Evolutionary conservation across 2,329 filamentous ascomycete genomes (phyloP).

Genomic region (Xylaria sp.): DNA sequence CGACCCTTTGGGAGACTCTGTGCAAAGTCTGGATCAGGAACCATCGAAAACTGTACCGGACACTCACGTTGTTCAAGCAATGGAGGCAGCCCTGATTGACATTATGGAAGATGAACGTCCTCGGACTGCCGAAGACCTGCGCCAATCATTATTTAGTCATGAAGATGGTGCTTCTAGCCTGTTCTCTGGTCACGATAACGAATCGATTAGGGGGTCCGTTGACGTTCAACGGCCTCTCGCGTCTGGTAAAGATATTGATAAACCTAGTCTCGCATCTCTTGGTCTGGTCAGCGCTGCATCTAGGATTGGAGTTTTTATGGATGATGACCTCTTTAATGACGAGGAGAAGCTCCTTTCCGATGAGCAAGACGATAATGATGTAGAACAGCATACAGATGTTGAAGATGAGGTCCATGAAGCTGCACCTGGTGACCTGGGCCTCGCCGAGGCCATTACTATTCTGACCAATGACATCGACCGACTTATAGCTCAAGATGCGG

Average conservation of each 20-base stretch:
- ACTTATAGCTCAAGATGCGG: slow-evolving; percentile 84
- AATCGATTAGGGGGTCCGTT: slow-evolving; percentile 60
- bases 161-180: slow-evolving; percentile 63
- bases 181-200: slow-evolving; percentile 66
- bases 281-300: slow-evolving; percentile 89
- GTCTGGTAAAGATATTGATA: slow-evolving; percentile 64
- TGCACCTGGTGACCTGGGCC: slow-evolving; percentile 89
- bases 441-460: slow-evolving; percentile 90
- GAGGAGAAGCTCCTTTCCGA: slow-evolving; percentile 87
- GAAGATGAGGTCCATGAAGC: slow-evolving; percentile 92
- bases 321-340: slow-evolving; percentile 92
- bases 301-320: slow-evolving; percentile 90
- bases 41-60: slow-evolving; percentile 72
- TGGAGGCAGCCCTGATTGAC: slow-evolving; percentile 90
- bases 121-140: slow-evolving; percentile 71
- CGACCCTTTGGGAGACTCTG: slow-evolving; percentile 76
- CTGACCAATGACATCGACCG: slow-evolving; percentile 93
- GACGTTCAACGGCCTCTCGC: slow-evolving; percentile 50
- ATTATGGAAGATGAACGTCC: slow-evolving; percentile 85
- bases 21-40: slow-evolving; percentile 82
- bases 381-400: slow-evolving; percentile 66
- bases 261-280: slow-evolving; percentile 89
- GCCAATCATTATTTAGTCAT: slow-evolving; percentile 74
- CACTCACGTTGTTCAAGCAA: slow-evolving; percentile 85
- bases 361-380: slow-evolving; percentile 79